Evolutionary conservation across 1,284 basidiomycete species (phyloP).

Genomic region (Trametes pubescens): DNA sequence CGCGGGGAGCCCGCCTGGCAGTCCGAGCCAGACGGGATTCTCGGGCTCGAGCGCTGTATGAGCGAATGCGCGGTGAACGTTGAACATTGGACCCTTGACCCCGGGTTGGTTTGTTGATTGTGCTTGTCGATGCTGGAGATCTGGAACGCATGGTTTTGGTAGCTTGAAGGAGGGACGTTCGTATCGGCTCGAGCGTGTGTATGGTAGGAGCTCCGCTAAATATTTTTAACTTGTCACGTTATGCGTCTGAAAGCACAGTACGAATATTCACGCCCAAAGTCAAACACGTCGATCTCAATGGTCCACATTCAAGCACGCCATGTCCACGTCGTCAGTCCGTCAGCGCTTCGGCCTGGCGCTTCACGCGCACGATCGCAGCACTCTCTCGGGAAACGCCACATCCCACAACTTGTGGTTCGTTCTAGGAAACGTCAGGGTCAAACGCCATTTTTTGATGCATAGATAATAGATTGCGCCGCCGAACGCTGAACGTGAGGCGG

Average conservation of each 20-base stretch:
- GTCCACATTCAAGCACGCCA: too few species aligned
- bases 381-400: too few species aligned
- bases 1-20: slow-evolving; percentile 19
- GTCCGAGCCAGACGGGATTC: slow-evolving; percentile 22
- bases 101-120: not conserved
- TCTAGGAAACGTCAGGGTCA: too few species aligned
- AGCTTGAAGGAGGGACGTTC: not conserved
- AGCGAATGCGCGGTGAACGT: not conserved
- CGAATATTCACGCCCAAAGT: not conserved
- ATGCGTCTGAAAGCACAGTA: not conserved
- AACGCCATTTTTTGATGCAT: too few species aligned
- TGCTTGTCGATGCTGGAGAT: not conserved
- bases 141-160: not conserved
- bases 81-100: not conserved
- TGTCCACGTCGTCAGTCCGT: too few species aligned
- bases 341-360: too few species aligned
- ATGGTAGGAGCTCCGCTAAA: slow-evolving; percentile 1
- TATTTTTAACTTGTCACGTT: not conserved
- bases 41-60: slow-evolving; percentile 19
- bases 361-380: too few species aligned
- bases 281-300: too few species aligned
- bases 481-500: too few species aligned
- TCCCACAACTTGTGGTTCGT: too few species aligned
- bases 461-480: too few species aligned
- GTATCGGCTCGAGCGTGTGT: not conserved